phyloP scores from a whole-genome alignment of 2,329 filamentous ascomycete species.

The Nothomitra cinnamomea region DNA sequence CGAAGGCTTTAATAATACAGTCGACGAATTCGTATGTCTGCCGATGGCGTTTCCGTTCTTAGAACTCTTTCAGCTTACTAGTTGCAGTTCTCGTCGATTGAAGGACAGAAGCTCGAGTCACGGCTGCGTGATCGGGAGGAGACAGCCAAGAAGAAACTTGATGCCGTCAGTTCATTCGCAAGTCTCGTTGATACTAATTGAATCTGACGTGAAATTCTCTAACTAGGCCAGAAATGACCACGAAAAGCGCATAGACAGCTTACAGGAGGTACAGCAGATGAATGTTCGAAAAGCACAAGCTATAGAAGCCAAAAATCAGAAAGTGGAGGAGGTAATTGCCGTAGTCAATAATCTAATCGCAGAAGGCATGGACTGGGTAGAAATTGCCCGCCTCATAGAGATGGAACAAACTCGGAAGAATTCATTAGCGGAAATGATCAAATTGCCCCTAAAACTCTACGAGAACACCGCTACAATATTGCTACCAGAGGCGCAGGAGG shows the following conservation, averaged over 20 bases:
- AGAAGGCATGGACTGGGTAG: constrained; percentile 95
- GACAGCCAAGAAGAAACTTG: constrained; percentile 65
- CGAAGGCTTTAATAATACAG: constrained; percentile 76
- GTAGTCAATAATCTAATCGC: constrained; percentile 82
- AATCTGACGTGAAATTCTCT: not conserved
- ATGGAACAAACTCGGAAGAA: constrained; percentile 69
- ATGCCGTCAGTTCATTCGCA: constrained; percentile 20
- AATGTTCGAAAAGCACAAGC: constrained; percentile 80
- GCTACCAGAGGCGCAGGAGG: constrained; percentile 51
- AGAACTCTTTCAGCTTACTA: not conserved
- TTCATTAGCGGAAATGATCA: constrained; percentile 72
- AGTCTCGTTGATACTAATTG: not conserved
- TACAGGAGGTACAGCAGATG: constrained; percentile 64
- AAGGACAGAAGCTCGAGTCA: constrained; percentile 82
- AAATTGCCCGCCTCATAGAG: constrained; percentile 76
- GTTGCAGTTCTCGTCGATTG: constrained; percentile 66
- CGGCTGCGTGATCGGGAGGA: constrained; percentile 67
- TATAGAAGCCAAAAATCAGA: constrained; percentile 77
- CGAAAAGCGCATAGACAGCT: constrained; percentile 62
- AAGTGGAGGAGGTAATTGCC: constrained; percentile 82
- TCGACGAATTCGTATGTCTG: constrained; percentile 56
- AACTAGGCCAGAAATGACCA: constrained; percentile 64
- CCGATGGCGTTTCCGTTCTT: not conserved
- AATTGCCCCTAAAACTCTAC: constrained; percentile 71
- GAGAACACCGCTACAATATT: constrained; percentile 75